phyloP scores from a whole-genome alignment of 306 rosid genomes.

The Trifolium repens region DNA sequence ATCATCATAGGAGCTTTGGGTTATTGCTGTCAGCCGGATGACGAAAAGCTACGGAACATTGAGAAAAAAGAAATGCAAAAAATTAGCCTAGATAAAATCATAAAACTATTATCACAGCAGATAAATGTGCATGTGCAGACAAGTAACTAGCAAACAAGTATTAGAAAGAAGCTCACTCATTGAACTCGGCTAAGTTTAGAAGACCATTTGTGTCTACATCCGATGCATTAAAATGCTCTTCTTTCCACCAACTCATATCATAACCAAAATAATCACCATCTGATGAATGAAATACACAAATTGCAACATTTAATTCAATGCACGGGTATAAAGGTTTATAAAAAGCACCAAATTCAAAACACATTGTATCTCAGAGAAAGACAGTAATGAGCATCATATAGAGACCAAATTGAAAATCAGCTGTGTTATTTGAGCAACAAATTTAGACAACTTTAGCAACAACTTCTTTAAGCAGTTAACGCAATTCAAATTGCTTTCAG shows the following conservation, averaged over 20 bases:
- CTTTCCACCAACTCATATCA: constrained; percentile 91
- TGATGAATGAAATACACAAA: constrained; percentile 25
- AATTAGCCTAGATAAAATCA: background rate
- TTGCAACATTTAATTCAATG: constrained; percentile 36
- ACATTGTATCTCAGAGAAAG: too few species aligned
- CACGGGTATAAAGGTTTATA: background rate
- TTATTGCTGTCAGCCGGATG: constrained; percentile 91
- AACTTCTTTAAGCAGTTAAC: too few species aligned
- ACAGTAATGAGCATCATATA: too few species aligned
- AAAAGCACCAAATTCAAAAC: background rate
- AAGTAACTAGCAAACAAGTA: constrained; percentile 13
- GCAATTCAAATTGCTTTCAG: too few species aligned
- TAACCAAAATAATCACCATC: constrained; percentile 72
- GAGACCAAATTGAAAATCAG: too few species aligned
- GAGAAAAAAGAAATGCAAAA: background rate
- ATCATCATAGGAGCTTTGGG: constrained; percentile 74
- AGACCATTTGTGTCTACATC: constrained; percentile 81
- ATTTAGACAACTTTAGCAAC: too few species aligned
- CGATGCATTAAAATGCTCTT: constrained; percentile 85
- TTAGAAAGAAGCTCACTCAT: constrained; percentile 66
- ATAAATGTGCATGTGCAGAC: too few species aligned
- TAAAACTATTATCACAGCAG: too few species aligned
- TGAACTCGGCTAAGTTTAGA: constrained; percentile 70
- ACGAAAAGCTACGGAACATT: constrained; percentile 60
- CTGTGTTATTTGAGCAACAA: too few species aligned